Conservation (phyloP, 2,329 filamentous ascomycete genomes). For the Fusarium cicatricum region DNA sequence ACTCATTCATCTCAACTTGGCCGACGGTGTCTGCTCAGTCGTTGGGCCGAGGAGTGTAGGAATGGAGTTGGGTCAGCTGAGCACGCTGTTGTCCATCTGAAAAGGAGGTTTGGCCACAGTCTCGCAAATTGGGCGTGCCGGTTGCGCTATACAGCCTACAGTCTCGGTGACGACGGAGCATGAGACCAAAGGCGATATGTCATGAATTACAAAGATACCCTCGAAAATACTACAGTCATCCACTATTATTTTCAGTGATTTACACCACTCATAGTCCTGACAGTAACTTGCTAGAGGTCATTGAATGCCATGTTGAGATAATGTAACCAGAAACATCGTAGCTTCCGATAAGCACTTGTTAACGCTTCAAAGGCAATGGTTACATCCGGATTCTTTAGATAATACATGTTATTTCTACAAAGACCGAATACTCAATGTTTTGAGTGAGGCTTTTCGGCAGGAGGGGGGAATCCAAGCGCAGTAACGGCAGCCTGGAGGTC, state of each 20-base stretch:
- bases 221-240: constrained; percentile 5
- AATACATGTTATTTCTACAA: neutral
- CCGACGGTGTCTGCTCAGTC: constrained; percentile 31
- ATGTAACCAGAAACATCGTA: no score
- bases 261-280: no score
- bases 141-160: neutral
- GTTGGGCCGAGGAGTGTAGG: constrained; percentile 23
- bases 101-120: neutral
- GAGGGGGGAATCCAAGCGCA: constrained; percentile 35
- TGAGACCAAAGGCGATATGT: constrained; percentile 6
- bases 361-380: neutral
- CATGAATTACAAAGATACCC: constrained; percentile 37
- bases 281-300: no score
- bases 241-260: no score
- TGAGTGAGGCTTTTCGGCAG: constrained; percentile 2
- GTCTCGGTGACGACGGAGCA: neutral
- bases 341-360: no score
- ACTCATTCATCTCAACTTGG: constrained; percentile 51
- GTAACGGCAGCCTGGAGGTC: constrained; percentile 43
- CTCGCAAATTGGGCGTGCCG: neutral
- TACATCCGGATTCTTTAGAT: neutral
- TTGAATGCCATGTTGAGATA: no score
- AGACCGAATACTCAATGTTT: neutral
- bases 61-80: constrained; percentile 34
- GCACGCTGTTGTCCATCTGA: constrained; percentile 34